Percentiles rank a stretch among this genome's conserved stretches.
phyloP scores from a whole-genome alignment of 768 basidiomycete genomes.

The Lactifluus pinguis region DNA sequence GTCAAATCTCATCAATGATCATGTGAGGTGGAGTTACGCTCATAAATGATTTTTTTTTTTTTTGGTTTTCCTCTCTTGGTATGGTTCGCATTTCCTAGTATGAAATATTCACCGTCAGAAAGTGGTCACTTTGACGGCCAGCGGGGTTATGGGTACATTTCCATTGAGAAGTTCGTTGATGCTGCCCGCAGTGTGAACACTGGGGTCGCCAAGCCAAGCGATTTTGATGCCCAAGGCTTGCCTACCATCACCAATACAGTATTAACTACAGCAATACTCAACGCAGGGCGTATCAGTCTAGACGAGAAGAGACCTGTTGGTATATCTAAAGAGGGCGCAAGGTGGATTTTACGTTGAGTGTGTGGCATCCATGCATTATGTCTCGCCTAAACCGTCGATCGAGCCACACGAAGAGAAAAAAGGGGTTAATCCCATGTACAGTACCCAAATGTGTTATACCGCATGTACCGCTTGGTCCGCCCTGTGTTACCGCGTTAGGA shows the following conservation, averaged over 20 bases:
- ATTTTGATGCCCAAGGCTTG: constrained; percentile 72
- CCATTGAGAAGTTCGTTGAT: constrained; percentile 88
- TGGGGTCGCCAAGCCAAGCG: constrained; percentile 49
- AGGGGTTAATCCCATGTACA: not conserved
- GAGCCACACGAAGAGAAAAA: not conserved
- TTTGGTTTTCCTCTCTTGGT: not conserved
- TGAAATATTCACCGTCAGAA: constrained; percentile 92
- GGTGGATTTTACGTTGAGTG: constrained; percentile 60
- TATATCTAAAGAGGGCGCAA: constrained; percentile 56
- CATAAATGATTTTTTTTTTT: not conserved
- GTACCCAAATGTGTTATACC: not conserved
- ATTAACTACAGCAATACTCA: constrained; percentile 77
- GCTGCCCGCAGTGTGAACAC: constrained; percentile 74
- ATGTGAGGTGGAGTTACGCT: not conserved
- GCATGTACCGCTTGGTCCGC: not conserved
- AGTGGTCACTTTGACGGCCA: constrained; percentile 92
- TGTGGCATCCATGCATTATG: not conserved
- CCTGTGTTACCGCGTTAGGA: constrained; percentile 3
- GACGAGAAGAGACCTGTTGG: constrained; percentile 83
- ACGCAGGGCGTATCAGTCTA: constrained; percentile 82
- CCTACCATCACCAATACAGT: constrained; percentile 89
- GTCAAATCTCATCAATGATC: constrained; percentile 25
- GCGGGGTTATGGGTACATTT: constrained; percentile 85
- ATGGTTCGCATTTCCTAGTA: constrained; percentile 36
- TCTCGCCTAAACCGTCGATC: not conserved